A percentile compares a stretch with the other conserved stretches of the same genome.
Evolutionary conservation across 768 basidiomycete genomes (phyloP).

Genomic region (Suillus plorans): DNA sequence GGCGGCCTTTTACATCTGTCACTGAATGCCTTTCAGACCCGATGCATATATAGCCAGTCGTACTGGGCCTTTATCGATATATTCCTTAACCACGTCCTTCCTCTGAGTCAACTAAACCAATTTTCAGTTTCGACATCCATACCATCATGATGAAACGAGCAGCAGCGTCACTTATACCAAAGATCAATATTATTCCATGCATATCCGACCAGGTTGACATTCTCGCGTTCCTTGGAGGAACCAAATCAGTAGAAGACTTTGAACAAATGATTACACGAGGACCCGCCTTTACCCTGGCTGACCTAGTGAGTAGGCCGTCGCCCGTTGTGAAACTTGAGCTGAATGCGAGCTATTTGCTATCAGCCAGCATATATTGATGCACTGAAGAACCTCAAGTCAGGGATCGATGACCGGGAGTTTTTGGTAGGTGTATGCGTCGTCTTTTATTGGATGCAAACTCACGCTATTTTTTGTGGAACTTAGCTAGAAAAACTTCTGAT

Average conservation of each 20-base stretch:
- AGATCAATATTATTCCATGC: neutral
- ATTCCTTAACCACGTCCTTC: neutral
- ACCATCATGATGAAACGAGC: neutral
- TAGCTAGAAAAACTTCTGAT: slow-evolving; percentile 65
- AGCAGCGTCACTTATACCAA: neutral
- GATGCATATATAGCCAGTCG: neutral
- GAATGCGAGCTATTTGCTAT: neutral
- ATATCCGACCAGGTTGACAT: neutral
- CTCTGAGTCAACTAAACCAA: neutral
- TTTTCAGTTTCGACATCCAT: neutral
- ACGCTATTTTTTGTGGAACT: slow-evolving; percentile 10
- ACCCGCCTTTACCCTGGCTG: slow-evolving; percentile 19
- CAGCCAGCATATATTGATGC: slow-evolving; percentile 54
- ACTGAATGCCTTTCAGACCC: neutral
- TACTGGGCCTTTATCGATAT: neutral
- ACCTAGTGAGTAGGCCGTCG: slow-evolving; percentile 26
- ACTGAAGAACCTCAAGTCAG: slow-evolving; percentile 39
- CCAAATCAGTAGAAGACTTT: slow-evolving; percentile 24
- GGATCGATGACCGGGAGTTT: slow-evolving; percentile 58
- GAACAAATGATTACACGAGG: slow-evolving; percentile 29
- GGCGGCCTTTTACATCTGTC: neutral
- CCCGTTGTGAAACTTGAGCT: neutral
- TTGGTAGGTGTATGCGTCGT: slow-evolving; percentile 41
- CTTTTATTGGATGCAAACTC: neutral
- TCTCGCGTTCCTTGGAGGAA: slow-evolving; percentile 7